Conservation (phyloP, 768 basidiomycete genomes). For the Podaxis mareebaensis region DNA sequence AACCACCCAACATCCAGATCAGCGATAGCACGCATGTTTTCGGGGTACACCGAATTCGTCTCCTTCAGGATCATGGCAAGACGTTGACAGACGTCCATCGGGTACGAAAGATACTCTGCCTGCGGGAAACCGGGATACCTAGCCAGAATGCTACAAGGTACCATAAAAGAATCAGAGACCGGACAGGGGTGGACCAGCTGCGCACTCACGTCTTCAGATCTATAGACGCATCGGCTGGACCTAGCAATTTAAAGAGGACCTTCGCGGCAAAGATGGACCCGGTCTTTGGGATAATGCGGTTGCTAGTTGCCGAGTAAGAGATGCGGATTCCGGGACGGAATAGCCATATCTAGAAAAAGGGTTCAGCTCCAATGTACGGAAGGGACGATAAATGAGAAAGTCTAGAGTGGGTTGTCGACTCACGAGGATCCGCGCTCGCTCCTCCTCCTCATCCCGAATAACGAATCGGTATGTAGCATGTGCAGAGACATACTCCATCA, state of each 20-base stretch:
- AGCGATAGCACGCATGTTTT: constrained; percentile 75
- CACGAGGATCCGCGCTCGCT: constrained; percentile 77
- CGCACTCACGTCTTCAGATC: constrained; percentile 54
- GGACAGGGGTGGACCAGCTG: not conserved
- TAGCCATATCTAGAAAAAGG: constrained; percentile 73
- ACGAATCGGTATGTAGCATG: constrained; percentile 94
- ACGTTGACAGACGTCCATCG: constrained; percentile 72
- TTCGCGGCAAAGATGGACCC: constrained; percentile 74
- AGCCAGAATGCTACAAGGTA: constrained; percentile 48
- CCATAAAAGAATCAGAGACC: not conserved
- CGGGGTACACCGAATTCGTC: constrained; percentile 77
- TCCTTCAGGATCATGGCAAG: constrained; percentile 71
- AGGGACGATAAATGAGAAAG: not conserved
- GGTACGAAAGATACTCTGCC: constrained; percentile 86
- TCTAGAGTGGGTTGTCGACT: constrained; percentile 27
- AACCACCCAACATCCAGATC: constrained; percentile 85
- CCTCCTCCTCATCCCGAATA: constrained; percentile 84
- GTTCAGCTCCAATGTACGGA: not conserved
- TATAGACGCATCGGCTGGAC: constrained; percentile 51
- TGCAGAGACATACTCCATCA: constrained; percentile 88
- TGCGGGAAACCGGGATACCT: constrained; percentile 84
- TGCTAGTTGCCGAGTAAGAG: constrained; percentile 62
- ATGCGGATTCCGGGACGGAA: constrained; percentile 89
- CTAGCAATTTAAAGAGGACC: constrained; percentile 80
- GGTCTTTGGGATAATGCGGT: constrained; percentile 59